Conservation (phyloP, 2,329 filamentous ascomycete species). For the Aspergillus felis region DNA sequence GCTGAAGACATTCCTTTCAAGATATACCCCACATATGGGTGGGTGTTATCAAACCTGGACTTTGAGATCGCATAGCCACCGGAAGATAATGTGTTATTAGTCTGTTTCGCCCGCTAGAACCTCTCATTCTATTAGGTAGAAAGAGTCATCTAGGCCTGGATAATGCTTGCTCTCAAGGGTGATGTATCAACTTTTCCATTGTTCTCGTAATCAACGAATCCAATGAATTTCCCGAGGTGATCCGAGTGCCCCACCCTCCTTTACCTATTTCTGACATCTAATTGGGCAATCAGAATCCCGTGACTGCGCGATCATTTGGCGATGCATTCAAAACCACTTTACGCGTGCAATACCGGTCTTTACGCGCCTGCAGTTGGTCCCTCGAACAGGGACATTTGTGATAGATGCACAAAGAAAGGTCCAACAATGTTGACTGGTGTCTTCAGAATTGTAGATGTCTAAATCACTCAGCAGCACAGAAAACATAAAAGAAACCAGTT, state of each 20-base stretch:
- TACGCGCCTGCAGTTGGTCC: constrained; percentile 25
- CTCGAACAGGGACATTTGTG: constrained; percentile 13
- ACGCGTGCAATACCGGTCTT: constrained; percentile 25
- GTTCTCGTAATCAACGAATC: neutral
- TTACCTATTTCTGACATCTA: neutral
- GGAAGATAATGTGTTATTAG: neutral
- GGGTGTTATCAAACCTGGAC: neutral
- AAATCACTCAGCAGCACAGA: neutral
- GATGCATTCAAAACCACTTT: constrained; percentile 28
- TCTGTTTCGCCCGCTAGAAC: neutral
- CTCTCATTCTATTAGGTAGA: neutral
- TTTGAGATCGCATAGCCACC: neutral
- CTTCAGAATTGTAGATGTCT: neutral
- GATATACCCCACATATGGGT: neutral
- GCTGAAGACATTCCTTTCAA: neutral
- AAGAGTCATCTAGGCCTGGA: neutral
- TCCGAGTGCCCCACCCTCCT: neutral
- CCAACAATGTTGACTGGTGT: neutral
- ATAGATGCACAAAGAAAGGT: constrained; percentile 1
- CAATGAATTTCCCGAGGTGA: neutral
- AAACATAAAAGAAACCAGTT: neutral
- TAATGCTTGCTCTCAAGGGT: neutral
- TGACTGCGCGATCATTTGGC: constrained; percentile 38
- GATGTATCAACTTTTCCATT: neutral
- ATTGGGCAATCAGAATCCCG: constrained; percentile 25